Evolutionary conservation across 2,329 filamentous ascomycete genomes (phyloP).

Genomic region (Calonectria leucothoes): DNA sequence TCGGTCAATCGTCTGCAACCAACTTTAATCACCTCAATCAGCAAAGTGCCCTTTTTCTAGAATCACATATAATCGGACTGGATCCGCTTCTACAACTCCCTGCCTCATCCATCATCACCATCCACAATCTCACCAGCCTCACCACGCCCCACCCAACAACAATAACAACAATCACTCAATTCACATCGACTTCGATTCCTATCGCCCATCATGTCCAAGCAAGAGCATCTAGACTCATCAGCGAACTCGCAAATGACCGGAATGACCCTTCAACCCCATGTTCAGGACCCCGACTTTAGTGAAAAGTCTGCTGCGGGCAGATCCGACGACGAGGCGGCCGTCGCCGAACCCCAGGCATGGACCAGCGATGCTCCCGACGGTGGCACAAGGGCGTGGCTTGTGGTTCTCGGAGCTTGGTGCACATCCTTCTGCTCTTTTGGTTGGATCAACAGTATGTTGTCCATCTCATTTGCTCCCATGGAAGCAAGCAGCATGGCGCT

Average conservation of each 20-base stretch:
- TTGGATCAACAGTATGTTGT: constrained; percentile 56
- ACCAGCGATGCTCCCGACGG: constrained; percentile 33
- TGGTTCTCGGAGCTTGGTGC: constrained; percentile 52
- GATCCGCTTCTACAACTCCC: not conserved
- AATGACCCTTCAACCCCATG: constrained; percentile 18
- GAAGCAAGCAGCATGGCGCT: not conserved
- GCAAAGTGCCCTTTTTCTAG: not conserved
- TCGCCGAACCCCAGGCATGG: not conserved
- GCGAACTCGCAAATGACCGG: constrained; percentile 28
- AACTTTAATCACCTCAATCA: not conserved
- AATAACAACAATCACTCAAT: not conserved
- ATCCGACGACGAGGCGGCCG: constrained; percentile 13
- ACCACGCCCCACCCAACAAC: not conserved
- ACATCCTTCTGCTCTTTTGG: constrained; percentile 53
- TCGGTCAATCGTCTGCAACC: not conserved
- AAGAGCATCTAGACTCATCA: constrained; percentile 19
- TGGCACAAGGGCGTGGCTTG: constrained; percentile 48
- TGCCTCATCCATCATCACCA: not conserved
- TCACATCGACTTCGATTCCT: not conserved
- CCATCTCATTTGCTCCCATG: too few species aligned
- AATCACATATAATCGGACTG: not conserved
- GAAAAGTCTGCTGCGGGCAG: not conserved
- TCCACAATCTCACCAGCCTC: not conserved
- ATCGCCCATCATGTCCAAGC: constrained; percentile 10
- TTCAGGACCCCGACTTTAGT: constrained; percentile 4